Conservation (phyloP, 2,329 filamentous ascomycete species). For the Fusarium sarcochroum region DNA sequence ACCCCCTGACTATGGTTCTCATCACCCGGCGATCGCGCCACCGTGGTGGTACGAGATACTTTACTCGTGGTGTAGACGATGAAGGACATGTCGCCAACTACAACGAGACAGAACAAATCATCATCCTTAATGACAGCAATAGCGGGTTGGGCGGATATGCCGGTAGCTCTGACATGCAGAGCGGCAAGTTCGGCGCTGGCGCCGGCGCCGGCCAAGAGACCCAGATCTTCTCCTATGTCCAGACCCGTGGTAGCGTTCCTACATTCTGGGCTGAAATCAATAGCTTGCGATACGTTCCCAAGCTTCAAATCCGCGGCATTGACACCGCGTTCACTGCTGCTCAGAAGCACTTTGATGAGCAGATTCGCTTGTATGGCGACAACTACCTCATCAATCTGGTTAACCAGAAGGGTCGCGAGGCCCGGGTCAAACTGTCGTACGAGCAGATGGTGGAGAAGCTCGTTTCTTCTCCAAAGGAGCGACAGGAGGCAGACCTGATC, state of each 20-base stretch:
- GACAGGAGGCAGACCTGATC: conserved; percentile 72
- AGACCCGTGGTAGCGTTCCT: conserved; percentile 95
- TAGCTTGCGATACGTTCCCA: conserved; percentile 90
- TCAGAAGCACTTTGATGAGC: conserved; percentile 90
- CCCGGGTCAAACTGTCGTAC: conserved; percentile 91
- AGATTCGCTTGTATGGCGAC: conserved; percentile 93
- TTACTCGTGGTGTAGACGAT: conserved; percentile 94
- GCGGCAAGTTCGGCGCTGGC: conserved; percentile 73
- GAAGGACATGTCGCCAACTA: conserved; percentile 97
- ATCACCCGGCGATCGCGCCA: conserved; percentile 92
- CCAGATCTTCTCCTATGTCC: conserved; percentile 93
- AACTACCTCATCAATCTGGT: conserved; percentile 98
- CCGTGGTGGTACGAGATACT: conserved; percentile 92
- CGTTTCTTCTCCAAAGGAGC: conserved; percentile 77
- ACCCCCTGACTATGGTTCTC: conserved; percentile 85
- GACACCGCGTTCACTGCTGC: conserved; percentile 86
- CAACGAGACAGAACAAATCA: conserved; percentile 96
- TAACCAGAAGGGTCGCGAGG: conserved; percentile 94
- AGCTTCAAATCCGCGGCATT: conserved; percentile 86
- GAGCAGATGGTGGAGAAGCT: conserved; percentile 88
- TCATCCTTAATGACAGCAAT: conserved; percentile 87
- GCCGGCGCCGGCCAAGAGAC: conserved; percentile 76
- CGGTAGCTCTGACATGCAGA: conserved; percentile 81
- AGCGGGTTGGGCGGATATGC: conserved; percentile 85
- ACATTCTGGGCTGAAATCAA: conserved; percentile 98